Percentiles rank a stretch among this genome's conserved stretches.
phyloP scores from a whole-genome alignment of 441 rosid species.

The Adansonia rubrostipa region DNA sequence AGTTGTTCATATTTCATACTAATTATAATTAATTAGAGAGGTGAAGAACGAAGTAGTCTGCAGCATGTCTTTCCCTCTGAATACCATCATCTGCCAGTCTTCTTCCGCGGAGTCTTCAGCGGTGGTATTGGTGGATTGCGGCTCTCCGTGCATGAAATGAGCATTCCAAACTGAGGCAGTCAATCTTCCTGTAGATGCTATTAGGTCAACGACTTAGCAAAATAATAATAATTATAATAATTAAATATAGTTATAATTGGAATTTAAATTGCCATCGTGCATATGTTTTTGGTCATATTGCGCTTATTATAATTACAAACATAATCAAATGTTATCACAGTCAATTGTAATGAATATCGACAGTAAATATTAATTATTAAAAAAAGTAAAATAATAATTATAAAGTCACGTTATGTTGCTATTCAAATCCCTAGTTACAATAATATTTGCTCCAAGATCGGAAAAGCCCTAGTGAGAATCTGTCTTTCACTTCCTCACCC shows the following conservation, averaged over 20 bases:
- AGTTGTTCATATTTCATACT: not conserved
- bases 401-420: too few species aligned
- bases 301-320: too few species aligned
- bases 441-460: not conserved
- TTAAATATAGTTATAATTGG: not conserved
- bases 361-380: too few species aligned
- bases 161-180: not conserved
- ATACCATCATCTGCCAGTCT: not conserved
- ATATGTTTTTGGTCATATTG: too few species aligned
- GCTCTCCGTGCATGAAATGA: not conserved
- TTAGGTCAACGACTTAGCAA: constrained; percentile 18
- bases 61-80: too few species aligned
- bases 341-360: too few species aligned
- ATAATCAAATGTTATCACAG: too few species aligned
- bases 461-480: not conserved
- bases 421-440: too few species aligned
- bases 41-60: too few species aligned
- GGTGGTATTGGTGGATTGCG: not conserved
- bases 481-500: not conserved
- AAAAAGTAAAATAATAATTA: too few species aligned
- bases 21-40: not conserved
- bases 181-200: constrained; percentile 19
- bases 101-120: not conserved
- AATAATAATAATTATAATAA: not conserved
- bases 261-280: too few species aligned